Percentiles rank a stretch among this genome's conserved stretches.
These are phyloP conservation scores for Achlya hypogyna DNA, from an alignment of 352 stramenopile species.

Conservation along the genomic window DNA sequence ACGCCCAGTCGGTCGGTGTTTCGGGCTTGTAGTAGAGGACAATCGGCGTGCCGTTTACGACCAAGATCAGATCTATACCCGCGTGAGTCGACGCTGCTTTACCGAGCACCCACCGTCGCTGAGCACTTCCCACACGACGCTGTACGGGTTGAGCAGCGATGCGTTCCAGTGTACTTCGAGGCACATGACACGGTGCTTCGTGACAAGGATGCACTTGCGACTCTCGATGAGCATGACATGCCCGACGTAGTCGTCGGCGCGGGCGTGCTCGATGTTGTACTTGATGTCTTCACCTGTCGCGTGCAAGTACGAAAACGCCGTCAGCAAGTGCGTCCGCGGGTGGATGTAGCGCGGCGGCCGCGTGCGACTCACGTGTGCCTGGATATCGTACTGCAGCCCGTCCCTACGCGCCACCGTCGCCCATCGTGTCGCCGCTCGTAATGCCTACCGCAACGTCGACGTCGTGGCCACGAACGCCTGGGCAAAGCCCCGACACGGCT, in stretches of 20 bases:
- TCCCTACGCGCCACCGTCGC: neutral
- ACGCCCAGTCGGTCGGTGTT: neutral
- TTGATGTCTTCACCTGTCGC: slow-evolving; percentile 83
- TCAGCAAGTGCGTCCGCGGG: slow-evolving; percentile 62
- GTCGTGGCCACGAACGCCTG: slow-evolving; percentile 63
- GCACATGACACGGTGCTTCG: slow-evolving; percentile 69
- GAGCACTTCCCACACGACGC: slow-evolving; percentile 69
- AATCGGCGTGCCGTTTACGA: slow-evolving; percentile 5
- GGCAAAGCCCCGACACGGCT: slow-evolving; percentile 68
- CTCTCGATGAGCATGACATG: slow-evolving; percentile 57
- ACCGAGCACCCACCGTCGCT: slow-evolving; percentile 24
- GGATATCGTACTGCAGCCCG: slow-evolving; percentile 36
- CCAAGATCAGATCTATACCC: slow-evolving; percentile 30
- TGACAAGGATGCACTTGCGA: slow-evolving; percentile 79
- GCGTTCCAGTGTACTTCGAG: slow-evolving; percentile 52
- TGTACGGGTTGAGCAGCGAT: slow-evolving; percentile 41
- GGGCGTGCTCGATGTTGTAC: slow-evolving; percentile 69
- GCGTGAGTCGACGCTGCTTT: slow-evolving; percentile 25
- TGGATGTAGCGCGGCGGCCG: slow-evolving; percentile 76
- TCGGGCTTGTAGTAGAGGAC: slow-evolving; percentile 11
- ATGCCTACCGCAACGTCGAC: slow-evolving; percentile 61
- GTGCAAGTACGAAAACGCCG: slow-evolving; percentile 82
- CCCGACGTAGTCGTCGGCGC: slow-evolving; percentile 67
- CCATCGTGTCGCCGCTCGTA: slow-evolving; percentile 33
- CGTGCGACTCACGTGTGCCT: slow-evolving; percentile 62